Evolutionary conservation across 2,329 filamentous ascomycete genomes (phyloP).

Genomic region (Pezicula rhizophila): DNA sequence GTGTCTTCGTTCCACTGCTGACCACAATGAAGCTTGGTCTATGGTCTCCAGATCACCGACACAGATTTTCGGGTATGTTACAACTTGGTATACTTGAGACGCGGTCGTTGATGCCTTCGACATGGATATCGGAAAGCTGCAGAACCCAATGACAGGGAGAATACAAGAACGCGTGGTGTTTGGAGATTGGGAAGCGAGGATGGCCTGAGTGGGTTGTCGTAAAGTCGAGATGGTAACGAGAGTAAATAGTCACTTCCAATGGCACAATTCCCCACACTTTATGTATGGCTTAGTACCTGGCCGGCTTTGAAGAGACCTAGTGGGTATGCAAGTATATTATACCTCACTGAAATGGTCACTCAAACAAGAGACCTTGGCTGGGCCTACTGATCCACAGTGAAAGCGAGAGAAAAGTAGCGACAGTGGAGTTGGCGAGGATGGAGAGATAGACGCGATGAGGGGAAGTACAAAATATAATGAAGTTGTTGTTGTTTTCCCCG

Average conservation of each 20-base stretch:
- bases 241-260: background rate
- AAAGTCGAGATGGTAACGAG: background rate
- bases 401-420: no score
- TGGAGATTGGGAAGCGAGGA: constrained; percentile 3
- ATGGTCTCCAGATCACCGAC: constrained; percentile 8
- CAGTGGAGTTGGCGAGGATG: no score
- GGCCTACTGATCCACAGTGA: no score
- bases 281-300: no score
- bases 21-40: constrained; percentile 7
- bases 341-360: no score
- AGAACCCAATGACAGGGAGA: constrained; percentile 10
- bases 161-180: constrained; percentile 11
- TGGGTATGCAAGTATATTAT: no score
- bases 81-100: constrained; percentile 17
- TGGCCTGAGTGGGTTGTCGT: constrained; percentile 8
- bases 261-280: no score
- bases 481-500: constrained; percentile 7
- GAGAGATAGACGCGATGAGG: no score
- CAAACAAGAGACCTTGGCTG: no score
- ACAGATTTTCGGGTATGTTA: constrained; percentile 11
- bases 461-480: no score
- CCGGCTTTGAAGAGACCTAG: no score
- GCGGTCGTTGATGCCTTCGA: constrained; percentile 17
- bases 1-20: constrained; percentile 9
- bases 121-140: constrained; percentile 20